A percentile compares a stretch with the other conserved stretches of the same genome.
These are phyloP conservation scores for Pythium scleroteichum DNA, from an alignment of 352 stramenopile genomes.

Conservation along the genomic window DNA sequence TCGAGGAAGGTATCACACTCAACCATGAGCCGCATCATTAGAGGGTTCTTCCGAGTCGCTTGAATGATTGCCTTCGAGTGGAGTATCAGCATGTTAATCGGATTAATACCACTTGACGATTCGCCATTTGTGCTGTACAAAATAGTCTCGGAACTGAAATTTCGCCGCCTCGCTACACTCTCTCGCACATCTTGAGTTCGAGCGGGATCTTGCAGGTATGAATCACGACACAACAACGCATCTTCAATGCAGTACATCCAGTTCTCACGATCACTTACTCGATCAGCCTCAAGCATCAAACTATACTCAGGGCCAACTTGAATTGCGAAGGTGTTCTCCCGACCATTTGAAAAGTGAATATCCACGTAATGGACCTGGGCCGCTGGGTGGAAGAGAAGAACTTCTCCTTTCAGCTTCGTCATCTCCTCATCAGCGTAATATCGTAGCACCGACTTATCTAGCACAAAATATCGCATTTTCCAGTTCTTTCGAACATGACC, in stretches of 20 bases:
- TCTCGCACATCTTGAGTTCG: constrained; percentile 50
- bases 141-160: constrained; percentile 62
- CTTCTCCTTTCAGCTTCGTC: constrained; percentile 66
- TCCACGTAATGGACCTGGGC: constrained; percentile 71
- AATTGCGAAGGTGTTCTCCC: constrained; percentile 63
- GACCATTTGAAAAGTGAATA: constrained; percentile 48
- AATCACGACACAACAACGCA: constrained; percentile 68
- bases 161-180: constrained; percentile 49
- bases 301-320: constrained; percentile 62
- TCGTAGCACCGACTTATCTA: constrained; percentile 63
- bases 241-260: constrained; percentile 86
- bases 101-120: constrained; percentile 18
- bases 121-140: constrained; percentile 27
- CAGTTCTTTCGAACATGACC: constrained; percentile 79
- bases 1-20: constrained; percentile 52
- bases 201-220: constrained; percentile 48
- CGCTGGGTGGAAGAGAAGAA: constrained; percentile 75
- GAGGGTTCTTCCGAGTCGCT: constrained; percentile 31
- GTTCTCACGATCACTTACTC: constrained; percentile 63
- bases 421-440: constrained; percentile 63
- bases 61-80: constrained; percentile 29
- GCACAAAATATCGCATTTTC: constrained; percentile 76
- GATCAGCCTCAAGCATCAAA: constrained; percentile 56
- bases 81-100: constrained; percentile 37
- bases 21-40: constrained; percentile 39